phyloP scores from a whole-genome alignment of 108 stramenopile species.

The Hondaea fermentalgiana region DNA sequence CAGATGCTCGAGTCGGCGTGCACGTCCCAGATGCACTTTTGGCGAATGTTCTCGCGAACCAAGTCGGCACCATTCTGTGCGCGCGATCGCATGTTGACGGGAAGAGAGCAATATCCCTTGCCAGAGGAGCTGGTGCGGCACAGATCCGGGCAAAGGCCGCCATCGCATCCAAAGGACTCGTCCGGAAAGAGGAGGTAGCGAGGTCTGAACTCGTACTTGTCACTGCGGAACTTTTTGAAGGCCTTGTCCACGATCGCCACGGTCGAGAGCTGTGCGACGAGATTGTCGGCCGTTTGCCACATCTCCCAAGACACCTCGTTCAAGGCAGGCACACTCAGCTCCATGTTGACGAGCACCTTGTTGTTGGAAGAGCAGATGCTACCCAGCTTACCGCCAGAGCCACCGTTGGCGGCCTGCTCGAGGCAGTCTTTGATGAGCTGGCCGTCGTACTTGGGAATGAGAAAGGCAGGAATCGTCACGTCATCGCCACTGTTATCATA shows the following conservation, averaged over 20 bases:
- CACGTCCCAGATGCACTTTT: background rate
- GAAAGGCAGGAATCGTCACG: conserved; percentile 1
- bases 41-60: background rate
- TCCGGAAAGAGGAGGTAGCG: background rate
- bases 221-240: background rate
- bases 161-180: background rate
- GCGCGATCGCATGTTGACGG: background rate
- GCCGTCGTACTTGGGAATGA: background rate
- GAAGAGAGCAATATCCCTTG: background rate
- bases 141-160: background rate
- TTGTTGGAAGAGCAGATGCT: background rate
- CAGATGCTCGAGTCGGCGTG: background rate
- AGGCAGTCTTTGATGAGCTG: conserved; percentile 8
- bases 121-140: background rate
- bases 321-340: background rate
- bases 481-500: conserved; percentile 10
- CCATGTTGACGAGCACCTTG: background rate
- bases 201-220: background rate
- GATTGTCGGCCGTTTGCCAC: background rate
- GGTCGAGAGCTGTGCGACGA: background rate
- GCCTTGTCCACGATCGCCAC: background rate
- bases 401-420: background rate
- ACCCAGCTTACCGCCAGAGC: too few species aligned
- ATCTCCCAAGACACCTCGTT: background rate
- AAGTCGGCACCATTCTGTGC: background rate